Percentiles rank a stretch among this genome's conserved stretches.
phyloP scores from a whole-genome alignment of 768 basidiomycete genomes.

The Auricularia auricula-judae region DNA sequence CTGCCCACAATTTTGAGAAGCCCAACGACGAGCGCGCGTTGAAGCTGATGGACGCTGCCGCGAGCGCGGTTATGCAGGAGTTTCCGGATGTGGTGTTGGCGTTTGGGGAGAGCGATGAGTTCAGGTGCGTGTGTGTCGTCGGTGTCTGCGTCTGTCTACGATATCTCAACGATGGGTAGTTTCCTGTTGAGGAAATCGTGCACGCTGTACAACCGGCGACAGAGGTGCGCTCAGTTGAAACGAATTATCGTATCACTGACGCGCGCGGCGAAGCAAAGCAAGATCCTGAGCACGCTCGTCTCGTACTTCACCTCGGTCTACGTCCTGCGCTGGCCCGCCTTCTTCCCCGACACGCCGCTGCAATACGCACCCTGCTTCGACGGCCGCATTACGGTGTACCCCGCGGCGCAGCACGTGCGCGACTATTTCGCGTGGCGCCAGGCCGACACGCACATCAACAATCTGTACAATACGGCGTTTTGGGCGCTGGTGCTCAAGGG shows the following conservation, averaged over 20 bases:
- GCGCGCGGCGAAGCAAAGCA: slow-evolving; percentile 33
- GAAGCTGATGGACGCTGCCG: slow-evolving; percentile 86
- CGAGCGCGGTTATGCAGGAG: slow-evolving; percentile 67
- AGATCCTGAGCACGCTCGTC: slow-evolving; percentile 73
- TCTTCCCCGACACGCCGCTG: slow-evolving; percentile 62
- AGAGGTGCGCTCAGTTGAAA: slow-evolving; percentile 18
- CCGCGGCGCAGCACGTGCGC: slow-evolving; percentile 52
- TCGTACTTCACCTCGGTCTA: slow-evolving; percentile 88
- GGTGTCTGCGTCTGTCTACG: neutral
- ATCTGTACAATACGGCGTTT: slow-evolving; percentile 91
- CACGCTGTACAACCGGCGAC: slow-evolving; percentile 71
- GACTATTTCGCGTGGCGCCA: slow-evolving; percentile 98
- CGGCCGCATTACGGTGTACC: slow-evolving; percentile 77
- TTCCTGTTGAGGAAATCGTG: slow-evolving; percentile 76
- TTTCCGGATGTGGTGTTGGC: slow-evolving; percentile 76
- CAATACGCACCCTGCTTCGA: slow-evolving; percentile 89
- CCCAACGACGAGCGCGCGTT: slow-evolving; percentile 88
- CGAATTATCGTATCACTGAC: neutral
- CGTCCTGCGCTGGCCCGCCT: slow-evolving; percentile 73
- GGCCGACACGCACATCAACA: slow-evolving; percentile 95
- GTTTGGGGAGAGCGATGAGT: slow-evolving; percentile 97
- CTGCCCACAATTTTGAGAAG: slow-evolving; percentile 70
- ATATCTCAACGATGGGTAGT: slow-evolving; percentile 27
- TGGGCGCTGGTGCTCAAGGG: slow-evolving; percentile 87
- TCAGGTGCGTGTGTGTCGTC: slow-evolving; percentile 44